phyloP scores from a whole-genome alignment of 2,329 filamentous ascomycete species.

The Paecilomyces dactylethromorphus region DNA sequence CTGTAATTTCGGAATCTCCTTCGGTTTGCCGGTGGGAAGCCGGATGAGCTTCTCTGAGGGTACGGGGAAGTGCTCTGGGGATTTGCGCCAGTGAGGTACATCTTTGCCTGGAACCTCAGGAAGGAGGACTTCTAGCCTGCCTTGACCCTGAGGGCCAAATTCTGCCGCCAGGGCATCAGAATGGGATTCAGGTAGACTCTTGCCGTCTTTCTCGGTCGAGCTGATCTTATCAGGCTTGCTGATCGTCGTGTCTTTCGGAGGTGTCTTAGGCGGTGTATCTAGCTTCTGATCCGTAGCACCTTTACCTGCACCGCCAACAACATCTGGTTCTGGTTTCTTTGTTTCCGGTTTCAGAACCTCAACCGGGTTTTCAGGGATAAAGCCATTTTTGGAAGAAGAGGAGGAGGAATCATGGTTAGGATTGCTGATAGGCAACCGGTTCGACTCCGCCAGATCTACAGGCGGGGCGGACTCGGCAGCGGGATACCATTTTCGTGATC shows the following conservation, averaged over 20 bases:
- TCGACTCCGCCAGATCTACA: slow-evolving; percentile 7
- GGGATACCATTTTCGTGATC: slow-evolving; percentile 34
- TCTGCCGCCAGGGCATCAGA: slow-evolving; percentile 10
- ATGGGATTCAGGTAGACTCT: slow-evolving; percentile 1
- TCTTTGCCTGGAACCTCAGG: slow-evolving; percentile 15
- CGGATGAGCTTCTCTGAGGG: slow-evolving; percentile 62
- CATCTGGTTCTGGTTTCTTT: neutral
- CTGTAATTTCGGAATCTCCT: slow-evolving; percentile 70
- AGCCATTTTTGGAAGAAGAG: slow-evolving; percentile 6
- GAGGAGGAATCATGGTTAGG: slow-evolving; percentile 4
- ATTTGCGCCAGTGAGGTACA: slow-evolving; percentile 64
- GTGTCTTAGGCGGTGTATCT: neutral
- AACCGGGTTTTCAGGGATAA: slow-evolving; percentile 1
- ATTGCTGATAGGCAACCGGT: slow-evolving; percentile 6
- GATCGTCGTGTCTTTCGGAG: neutral
- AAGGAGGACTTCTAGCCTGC: slow-evolving; percentile 23
- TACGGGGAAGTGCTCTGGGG: slow-evolving; percentile 71
- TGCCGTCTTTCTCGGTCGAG: slow-evolving; percentile 1
- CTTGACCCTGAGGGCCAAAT: slow-evolving; percentile 26
- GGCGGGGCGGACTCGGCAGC: slow-evolving; percentile 9
- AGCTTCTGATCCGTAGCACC: neutral
- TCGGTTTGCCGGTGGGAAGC: slow-evolving; percentile 66
- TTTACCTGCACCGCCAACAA: neutral
- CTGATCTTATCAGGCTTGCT: neutral
- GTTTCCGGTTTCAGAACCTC: neutral